Conservation (phyloP, 805 yeast genomes). For the Ogataea populi-albae region DNA sequence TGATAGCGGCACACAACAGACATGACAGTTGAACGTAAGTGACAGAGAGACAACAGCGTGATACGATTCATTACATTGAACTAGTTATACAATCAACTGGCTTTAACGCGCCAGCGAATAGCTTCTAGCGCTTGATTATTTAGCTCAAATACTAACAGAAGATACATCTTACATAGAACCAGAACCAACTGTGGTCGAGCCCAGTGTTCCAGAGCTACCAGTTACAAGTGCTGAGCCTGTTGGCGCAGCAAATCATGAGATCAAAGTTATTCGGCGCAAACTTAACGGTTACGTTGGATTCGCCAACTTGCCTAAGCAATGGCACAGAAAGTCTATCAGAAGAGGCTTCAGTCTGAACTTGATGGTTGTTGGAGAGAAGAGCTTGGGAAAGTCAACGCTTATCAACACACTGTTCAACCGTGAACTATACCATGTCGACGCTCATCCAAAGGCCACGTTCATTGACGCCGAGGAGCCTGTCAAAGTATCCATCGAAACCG, state of each 20-base stretch:
- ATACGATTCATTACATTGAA: too few relatives aligned
- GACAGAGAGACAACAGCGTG: background rate
- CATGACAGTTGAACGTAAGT: too few relatives aligned
- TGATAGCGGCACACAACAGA: too few relatives aligned
- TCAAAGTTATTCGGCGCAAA: conserved; percentile 74
- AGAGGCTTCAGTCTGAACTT: conserved; percentile 87
- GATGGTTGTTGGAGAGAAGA: conserved; percentile 88
- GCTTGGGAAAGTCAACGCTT: conserved; percentile 90
- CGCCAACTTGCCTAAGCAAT: conserved; percentile 96
- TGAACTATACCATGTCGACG: conserved; percentile 45
- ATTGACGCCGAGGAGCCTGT: conserved; percentile 43
- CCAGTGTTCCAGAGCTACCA: too few relatives aligned
- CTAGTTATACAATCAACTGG: too few relatives aligned
- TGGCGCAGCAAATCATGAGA: conserved; percentile 26
- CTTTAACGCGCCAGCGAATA: too few relatives aligned
- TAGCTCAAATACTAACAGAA: too few relatives aligned
- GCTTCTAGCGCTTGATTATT: too few relatives aligned
- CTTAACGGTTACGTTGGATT: conserved; percentile 93
- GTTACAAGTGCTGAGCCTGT: conserved; percentile 1
- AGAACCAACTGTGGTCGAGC: too few relatives aligned
- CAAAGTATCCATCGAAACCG: conserved; percentile 56
- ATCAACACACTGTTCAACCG: conserved; percentile 84
- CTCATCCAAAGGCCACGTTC: conserved; percentile 26
- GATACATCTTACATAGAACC: too few relatives aligned
- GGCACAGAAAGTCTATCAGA: conserved; percentile 92